A percentile compares a stretch with the other conserved stretches of the same genome.
phyloP scores from a whole-genome alignment of 495 filamentous ascomycete species.

The Tuber indicum region DNA sequence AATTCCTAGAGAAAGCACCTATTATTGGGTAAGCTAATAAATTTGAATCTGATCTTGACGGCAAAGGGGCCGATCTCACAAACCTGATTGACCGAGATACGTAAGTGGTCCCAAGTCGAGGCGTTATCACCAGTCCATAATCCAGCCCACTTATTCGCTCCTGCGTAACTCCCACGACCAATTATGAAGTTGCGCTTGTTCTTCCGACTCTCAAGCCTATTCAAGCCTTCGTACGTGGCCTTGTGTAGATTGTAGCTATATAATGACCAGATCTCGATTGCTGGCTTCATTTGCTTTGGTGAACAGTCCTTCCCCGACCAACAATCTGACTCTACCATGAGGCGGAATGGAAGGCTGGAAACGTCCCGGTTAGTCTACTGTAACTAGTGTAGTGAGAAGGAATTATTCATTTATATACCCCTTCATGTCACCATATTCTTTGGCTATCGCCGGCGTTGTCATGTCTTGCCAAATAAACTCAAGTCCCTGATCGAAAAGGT shows the following conservation, averaged over 20 bases:
- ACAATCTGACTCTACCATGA: constrained; percentile 14
- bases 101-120: constrained; percentile 32
- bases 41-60: neutral
- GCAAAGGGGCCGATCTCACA: neutral
- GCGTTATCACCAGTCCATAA: constrained; percentile 40
- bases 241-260: constrained; percentile 41
- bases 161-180: constrained; percentile 36
- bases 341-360: constrained; percentile 14
- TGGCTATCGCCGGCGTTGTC: constrained; percentile 33
- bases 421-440: constrained; percentile 36
- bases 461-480: constrained; percentile 43
- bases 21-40: neutral
- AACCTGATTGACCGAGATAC: constrained; percentile 36
- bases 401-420: neutral
- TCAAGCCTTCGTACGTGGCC: constrained; percentile 32
- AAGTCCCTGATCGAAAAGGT: constrained; percentile 34
- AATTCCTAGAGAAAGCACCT: constrained; percentile 25
- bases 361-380: neutral
- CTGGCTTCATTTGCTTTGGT: constrained; percentile 9
- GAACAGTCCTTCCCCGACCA: constrained; percentile 7
- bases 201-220: constrained; percentile 20
- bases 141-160: constrained; percentile 31
- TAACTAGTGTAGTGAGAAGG: neutral
- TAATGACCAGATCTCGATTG: constrained; percentile 36
- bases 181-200: constrained; percentile 40